Evolutionary conservation across 345 rosid genomes (phyloP), one percentile per base, ranked within the genome.

Genomic region (Boechera retrofracta): DNA sequence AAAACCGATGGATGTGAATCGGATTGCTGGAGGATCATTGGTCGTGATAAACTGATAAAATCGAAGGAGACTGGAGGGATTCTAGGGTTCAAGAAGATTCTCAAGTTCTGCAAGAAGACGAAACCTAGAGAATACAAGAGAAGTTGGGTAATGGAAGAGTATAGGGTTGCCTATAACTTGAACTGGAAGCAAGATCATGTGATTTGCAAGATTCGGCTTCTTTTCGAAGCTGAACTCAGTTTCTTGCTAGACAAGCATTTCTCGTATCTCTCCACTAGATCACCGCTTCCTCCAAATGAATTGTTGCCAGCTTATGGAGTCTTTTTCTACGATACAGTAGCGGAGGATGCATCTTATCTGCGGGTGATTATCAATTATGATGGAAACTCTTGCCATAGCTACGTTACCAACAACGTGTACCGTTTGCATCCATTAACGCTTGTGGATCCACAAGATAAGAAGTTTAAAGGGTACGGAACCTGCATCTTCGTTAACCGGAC

Each of bases 81-180:
- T 75, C 45, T 67, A 75, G 79, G 74, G 68, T 39, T 75, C 41
- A 75, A 75, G 68, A 75, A 41, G 61, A 67, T 49, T 39, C 29
- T 58, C 13, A 75, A 75, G 73, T 75, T 75, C 16, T 67, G 53
- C 35, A 5, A 15, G 1, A 51, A 59, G 52, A 26, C 0, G 4
- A 57, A 48, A 58, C 31, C 3, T 1, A 75, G 53, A 59, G 60
- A 59, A 1, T 11, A 36, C 16, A 49, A 59, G 26, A 28, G 21
- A 36, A 67, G 0, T 2, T 75, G 73, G 73, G 53, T 75, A 0
- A 75, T 58, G 67, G 60, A 75, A 60, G 60, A 57, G 73, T 75
- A 10, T 12, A 66, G 67, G 51, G 0, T 64, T 3, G 29, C 9
- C 10, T 38, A 13, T 0, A 56, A 54, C 2, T 2, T 15, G 35